phyloP scores from a whole-genome alignment of 2,329 filamentous ascomycete genomes.

The Colletotrichum cordylinicola region DNA sequence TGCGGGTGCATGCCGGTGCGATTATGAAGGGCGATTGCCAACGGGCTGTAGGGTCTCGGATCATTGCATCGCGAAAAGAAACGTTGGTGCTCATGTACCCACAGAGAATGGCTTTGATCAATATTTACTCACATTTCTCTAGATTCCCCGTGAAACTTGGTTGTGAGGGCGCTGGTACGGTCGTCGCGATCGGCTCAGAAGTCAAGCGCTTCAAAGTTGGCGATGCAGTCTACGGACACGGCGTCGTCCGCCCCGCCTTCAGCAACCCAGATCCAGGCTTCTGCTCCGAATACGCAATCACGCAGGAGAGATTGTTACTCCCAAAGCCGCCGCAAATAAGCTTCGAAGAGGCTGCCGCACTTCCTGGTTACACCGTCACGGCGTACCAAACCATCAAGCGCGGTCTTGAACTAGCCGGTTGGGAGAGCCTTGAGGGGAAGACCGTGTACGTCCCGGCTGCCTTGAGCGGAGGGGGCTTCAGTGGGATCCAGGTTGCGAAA shows the following conservation, averaged over 20 bases:
- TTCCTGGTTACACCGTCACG: constrained; percentile 43
- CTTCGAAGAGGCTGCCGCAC: constrained; percentile 41
- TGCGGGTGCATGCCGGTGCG: constrained; percentile 42
- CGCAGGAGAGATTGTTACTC: constrained; percentile 37
- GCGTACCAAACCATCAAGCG: constrained; percentile 48
- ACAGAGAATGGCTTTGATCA: accelerated
- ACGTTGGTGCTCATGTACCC: background rate
- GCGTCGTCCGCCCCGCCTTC: constrained; percentile 43
- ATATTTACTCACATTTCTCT: background rate
- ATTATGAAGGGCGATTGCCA: constrained; percentile 42
- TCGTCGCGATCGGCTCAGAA: background rate
- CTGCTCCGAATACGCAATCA: constrained; percentile 46
- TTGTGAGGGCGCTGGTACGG: background rate
- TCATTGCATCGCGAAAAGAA: constrained; percentile 21
- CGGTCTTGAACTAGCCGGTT: constrained; percentile 41
- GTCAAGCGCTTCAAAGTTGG: constrained; percentile 5
- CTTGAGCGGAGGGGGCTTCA: constrained; percentile 52
- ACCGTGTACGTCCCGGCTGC: constrained; percentile 58
- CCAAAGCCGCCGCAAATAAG: constrained; percentile 34
- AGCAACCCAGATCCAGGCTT: constrained; percentile 32
- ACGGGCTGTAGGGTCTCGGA: constrained; percentile 25
- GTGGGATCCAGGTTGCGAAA: constrained; percentile 55
- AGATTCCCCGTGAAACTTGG: constrained; percentile 30
- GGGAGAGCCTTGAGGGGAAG: constrained; percentile 49
- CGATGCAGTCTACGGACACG: constrained; percentile 37